phyloP scores from a whole-genome alignment of 176 grass and related monocot species.

The Oryza punctata region DNA sequence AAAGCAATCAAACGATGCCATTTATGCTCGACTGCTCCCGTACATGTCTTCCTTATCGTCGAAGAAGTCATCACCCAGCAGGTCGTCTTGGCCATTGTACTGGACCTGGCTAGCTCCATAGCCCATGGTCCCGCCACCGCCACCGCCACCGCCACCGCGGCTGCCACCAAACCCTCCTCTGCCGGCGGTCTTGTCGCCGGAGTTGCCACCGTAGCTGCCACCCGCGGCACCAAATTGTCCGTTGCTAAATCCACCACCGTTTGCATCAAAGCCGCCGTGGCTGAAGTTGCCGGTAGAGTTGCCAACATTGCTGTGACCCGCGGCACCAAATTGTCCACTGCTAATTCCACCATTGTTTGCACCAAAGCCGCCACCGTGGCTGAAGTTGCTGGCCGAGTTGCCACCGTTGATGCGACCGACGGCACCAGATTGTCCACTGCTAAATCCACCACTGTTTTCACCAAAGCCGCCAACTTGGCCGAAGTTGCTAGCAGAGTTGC shows the following conservation, averaged over 20 bases:
- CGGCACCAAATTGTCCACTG: background rate
- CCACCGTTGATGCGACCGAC: background rate
- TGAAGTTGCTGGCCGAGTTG: background rate
- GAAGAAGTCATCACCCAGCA: slow-evolving; percentile 45
- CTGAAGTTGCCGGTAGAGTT: background rate
- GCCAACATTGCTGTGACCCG: background rate
- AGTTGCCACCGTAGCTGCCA: background rate
- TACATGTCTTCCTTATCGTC: slow-evolving; percentile 48
- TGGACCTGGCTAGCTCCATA: slow-evolving; percentile 35
- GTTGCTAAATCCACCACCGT: background rate
- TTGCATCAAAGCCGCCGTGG: background rate
- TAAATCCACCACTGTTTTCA: background rate
- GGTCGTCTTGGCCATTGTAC: slow-evolving; percentile 51
- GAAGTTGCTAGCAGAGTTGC: background rate
- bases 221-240: slow-evolving; percentile 12
- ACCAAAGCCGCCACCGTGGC: no score
- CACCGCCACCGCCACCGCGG: background rate
- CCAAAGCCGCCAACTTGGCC: background rate
- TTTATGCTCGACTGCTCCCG: slow-evolving; percentile 40
- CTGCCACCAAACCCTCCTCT: slow-evolving; percentile 12
- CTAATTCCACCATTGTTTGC: background rate
- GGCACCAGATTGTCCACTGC: slow-evolving; percentile 18
- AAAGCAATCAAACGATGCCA: background rate
- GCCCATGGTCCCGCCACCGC: background rate
- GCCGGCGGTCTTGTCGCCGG: background rate